Percentiles rank a stretch among this genome's conserved stretches.
Evolutionary conservation across 192 early-diverging fungal genomes (phyloP).

Genomic region (Anaeromyces robustus): DNA sequence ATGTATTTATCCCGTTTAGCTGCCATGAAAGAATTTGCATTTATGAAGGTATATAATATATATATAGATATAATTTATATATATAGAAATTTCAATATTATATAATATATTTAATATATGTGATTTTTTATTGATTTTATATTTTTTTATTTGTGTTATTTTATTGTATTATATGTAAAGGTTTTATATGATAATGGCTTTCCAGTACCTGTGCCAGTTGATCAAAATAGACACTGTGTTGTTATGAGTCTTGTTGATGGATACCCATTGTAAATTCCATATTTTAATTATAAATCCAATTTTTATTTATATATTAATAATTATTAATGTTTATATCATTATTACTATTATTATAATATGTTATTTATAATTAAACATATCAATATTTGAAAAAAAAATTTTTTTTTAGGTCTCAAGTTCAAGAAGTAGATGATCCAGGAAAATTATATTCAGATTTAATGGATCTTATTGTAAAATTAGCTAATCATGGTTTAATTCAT

Average conservation of each 20-base stretch:
- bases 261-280: constrained; percentile 55
- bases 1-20: constrained; percentile 98
- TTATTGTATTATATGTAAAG: not conserved
- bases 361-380: too few species aligned
- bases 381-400: too few species aligned
- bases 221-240: constrained; percentile 86
- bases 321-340: too few species aligned
- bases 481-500: constrained; percentile 89
- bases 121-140: too few species aligned
- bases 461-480: constrained; percentile 89
- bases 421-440: constrained; percentile 71
- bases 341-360: too few species aligned
- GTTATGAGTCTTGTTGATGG: constrained; percentile 94
- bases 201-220: constrained; percentile 85
- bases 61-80: too few species aligned
- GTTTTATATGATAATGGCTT: constrained; percentile 80
- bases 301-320: too few species aligned
- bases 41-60: constrained; percentile 97
- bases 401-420: constrained; percentile 57
- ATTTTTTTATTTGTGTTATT: too few species aligned
- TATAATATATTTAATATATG: too few species aligned
- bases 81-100: too few species aligned
- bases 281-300: too few species aligned
- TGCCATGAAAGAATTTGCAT: constrained; percentile 95
- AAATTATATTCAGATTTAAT: constrained; percentile 86